A percentile compares a stretch with the other conserved stretches of the same genome.
Evolutionary conservation across 257 asterid species (phyloP).

Genomic region (Solanum tarijense): DNA sequence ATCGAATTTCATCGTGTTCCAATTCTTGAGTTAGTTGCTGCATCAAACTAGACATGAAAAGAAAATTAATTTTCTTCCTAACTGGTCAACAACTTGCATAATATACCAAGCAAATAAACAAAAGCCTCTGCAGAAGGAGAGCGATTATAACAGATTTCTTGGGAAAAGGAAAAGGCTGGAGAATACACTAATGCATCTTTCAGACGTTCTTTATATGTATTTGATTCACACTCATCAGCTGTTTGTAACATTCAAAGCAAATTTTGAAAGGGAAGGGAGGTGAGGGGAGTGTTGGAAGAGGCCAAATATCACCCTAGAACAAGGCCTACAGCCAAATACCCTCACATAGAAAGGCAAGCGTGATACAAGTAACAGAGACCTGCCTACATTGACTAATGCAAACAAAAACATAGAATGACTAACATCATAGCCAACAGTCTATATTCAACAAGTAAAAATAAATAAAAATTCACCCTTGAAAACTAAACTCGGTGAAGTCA

Average conservation of each 20-base stretch:
- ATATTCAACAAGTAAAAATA: background rate
- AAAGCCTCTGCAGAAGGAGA: background rate
- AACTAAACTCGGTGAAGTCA: background rate
- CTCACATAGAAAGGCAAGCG: background rate
- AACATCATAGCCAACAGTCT: background rate
- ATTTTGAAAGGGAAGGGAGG: background rate
- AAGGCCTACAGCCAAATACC: background rate
- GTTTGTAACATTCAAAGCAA: background rate
- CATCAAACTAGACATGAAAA: conserved; percentile 50
- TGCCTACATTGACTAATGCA: background rate
- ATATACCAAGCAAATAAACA: background rate
- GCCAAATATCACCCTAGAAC: background rate
- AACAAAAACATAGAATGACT: background rate
- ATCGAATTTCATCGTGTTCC: conserved; percentile 71
- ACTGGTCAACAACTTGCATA: background rate
- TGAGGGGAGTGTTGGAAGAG: too few species aligned
- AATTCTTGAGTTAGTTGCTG: conserved; percentile 86
- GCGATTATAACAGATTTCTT: background rate
- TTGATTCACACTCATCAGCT: background rate
- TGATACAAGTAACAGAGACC: background rate
- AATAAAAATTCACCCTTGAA: background rate
- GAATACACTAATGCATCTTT: background rate
- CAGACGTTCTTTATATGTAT: background rate
- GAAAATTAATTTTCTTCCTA: conserved; percentile 1
- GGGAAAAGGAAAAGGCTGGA: background rate